Evolutionary conservation across 129 eudicot species (phyloP), one percentile per base, ranked within the genome.

Genomic region (Arctium minus): DNA sequence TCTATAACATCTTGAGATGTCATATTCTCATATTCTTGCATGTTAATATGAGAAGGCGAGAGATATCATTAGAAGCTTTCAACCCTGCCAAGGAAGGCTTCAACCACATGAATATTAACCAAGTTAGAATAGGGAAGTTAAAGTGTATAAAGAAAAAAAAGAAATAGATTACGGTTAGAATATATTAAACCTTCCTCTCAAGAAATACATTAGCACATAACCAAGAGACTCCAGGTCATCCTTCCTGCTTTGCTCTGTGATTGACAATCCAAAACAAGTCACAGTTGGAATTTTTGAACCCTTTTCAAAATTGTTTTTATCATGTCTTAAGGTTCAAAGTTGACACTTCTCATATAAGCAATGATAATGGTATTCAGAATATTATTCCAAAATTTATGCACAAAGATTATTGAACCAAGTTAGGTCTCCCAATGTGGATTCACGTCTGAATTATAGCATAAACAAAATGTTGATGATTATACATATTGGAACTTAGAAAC

Each of bases 11-110:
- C n/a, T n/a, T n/a, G n/a, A n/a, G n/a, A n/a, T n/a, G n/a, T n/a
- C n/a, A n/a, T n/a, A n/a, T n/a, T n/a, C n/a, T n/a, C n/a, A n/a
- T n/a, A n/a, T n/a, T n/a, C n/a, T n/a, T n/a, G n/a, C n/a, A n/a
- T n/a, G n/a, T n/a, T n/a, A n/a, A n/a, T n/a, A n/a, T n/a, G n/a
- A n/a, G n/a, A n/a, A n/a, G n/a, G n/a, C n/a, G n/a, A n/a, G n/a
- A n/a, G n/a, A n/a, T n/a, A n/a, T n/a, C n/a, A n/a, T n/a, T n/a
- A n/a, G n/a, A n/a, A n/a, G 92, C 90, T 88, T 87, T 90, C 78
- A 90, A 72, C 33, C 94, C 94, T 90, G 94, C 94, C 94, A 90
- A 39, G 94, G 94, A 84, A 90, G 92, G 70, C 94, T 90, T 74
- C 71, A 81, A 40, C 76, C 62, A 70, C 81, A 77, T 42, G 42